These are phyloP conservation scores for Lentinula edodes DNA, from an alignment of 768 basidiomycete species.

Conservation along the genomic window DNA sequence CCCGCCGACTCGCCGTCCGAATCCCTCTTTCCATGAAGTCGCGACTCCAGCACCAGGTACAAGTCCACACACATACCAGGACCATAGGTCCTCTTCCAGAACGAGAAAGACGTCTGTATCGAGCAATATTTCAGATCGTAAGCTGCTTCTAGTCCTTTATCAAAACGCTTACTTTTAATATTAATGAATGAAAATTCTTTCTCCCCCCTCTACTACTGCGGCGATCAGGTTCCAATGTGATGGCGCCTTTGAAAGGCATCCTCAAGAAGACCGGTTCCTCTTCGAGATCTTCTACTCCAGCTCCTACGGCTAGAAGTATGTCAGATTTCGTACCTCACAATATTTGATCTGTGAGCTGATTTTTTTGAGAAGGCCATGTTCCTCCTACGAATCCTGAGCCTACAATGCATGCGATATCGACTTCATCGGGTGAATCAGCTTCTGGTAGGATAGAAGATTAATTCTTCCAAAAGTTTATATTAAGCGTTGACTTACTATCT, in stretches of 20 bases:
- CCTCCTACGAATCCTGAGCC: background rate
- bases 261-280: slow-evolving; percentile 4
- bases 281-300: slow-evolving; percentile 1
- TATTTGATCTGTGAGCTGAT: background rate
- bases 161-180: background rate
- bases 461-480: background rate
- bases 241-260: slow-evolving; percentile 4
- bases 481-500: background rate
- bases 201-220: no score
- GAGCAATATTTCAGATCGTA: slow-evolving; percentile 3
- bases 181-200: no score
- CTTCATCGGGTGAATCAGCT: background rate
- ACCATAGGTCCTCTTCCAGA: background rate
- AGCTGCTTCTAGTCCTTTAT: background rate
- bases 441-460: background rate
- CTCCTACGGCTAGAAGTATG: background rate
- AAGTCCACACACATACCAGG: background rate
- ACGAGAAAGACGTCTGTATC: slow-evolving; percentile 1
- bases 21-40: background rate
- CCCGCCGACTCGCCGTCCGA: background rate
- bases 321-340: background rate
- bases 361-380: background rate
- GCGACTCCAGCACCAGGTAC: background rate
- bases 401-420: background rate
- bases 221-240: background rate